phyloP scores from a whole-genome alignment of 495 filamentous ascomycete genomes.

The Penicillium steckii region DNA sequence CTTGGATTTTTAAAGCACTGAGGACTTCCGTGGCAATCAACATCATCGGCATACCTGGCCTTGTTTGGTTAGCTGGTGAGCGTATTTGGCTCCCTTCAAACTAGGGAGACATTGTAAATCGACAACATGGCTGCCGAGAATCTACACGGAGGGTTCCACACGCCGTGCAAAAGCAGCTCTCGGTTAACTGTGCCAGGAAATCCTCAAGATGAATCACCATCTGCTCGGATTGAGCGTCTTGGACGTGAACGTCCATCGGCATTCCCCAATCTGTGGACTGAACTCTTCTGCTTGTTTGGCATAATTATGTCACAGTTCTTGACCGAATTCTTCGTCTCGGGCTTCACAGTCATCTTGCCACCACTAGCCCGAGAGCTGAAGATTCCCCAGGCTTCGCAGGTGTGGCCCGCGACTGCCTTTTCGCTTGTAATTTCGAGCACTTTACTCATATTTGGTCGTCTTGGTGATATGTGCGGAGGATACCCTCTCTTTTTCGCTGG shows the following conservation, averaged over 20 bases:
- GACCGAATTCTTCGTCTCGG: background rate
- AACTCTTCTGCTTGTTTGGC: background rate
- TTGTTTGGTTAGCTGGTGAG: background rate
- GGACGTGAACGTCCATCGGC: background rate
- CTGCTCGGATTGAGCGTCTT: background rate
- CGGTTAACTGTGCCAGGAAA: background rate
- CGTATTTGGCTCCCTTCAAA: background rate
- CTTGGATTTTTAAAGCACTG: background rate
- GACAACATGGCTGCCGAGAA: background rate
- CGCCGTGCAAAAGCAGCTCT: background rate
- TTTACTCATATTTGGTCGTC: background rate
- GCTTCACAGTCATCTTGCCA: background rate
- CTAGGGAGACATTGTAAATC: background rate
- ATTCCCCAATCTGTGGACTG: background rate
- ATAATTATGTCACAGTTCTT: background rate
- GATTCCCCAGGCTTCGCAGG: background rate
- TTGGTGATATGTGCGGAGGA: background rate
- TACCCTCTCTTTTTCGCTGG: background rate
- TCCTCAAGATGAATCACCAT: background rate
- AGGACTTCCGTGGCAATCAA: background rate
- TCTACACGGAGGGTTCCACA: background rate
- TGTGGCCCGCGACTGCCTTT: background rate
- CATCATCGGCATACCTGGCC: background rate
- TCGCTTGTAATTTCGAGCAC: background rate
- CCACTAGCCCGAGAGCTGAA: background rate